Conservation (phyloP, 345 rosid genomes). For the Eucalyptus globulus region DNA sequence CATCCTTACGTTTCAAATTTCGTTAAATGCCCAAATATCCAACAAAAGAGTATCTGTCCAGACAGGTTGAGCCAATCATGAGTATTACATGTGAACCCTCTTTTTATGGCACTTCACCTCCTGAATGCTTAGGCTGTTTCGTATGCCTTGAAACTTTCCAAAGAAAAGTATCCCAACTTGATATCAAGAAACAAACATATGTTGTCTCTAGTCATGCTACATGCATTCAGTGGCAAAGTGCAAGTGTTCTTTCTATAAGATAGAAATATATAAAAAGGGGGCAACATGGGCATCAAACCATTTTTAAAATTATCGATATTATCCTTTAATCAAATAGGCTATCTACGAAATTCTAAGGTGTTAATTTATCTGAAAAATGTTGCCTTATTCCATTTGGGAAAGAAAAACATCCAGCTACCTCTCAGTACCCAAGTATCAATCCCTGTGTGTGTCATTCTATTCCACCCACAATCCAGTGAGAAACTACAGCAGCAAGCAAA, state of each 20-base stretch:
- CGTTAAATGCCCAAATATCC: not conserved
- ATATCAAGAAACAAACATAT: not conserved
- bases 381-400: not conserved
- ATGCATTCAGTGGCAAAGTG: not conserved
- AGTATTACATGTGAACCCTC: not conserved
- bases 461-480: not conserved
- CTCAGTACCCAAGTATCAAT: not conserved
- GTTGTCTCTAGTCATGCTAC: not conserved
- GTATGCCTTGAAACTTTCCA: not conserved
- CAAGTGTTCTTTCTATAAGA: not conserved
- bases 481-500: not conserved
- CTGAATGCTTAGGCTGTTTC: not conserved
- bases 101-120: not conserved
- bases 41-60: not conserved
- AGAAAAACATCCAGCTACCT: not conserved
- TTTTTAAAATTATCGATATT: not conserved
- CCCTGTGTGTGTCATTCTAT: not conserved
- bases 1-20: not conserved
- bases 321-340: not conserved
- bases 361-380: not conserved
- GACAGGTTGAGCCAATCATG: not conserved
- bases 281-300: not conserved
- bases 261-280: not conserved
- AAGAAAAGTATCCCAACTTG: not conserved
- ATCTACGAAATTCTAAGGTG: not conserved